phyloP scores from a whole-genome alignment of 345 rosid genomes.

The Firmiana major region DNA sequence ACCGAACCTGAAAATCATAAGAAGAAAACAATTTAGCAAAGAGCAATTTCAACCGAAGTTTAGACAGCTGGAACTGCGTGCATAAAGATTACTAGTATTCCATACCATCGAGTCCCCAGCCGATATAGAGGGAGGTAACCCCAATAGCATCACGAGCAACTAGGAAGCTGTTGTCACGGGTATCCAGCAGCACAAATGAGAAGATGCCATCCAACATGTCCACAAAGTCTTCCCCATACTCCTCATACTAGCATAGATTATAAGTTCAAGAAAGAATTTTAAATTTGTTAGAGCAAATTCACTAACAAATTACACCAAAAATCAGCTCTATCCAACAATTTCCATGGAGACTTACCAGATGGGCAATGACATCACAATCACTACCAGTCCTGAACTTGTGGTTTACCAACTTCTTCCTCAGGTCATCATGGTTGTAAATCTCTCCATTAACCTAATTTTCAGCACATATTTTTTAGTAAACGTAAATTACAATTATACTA shows the following conservation, averaged over 20 bases:
- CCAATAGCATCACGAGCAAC: conserved; percentile 94
- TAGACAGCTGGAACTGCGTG: not conserved
- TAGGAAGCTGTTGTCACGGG: conserved; percentile 73
- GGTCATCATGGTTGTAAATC: conserved; percentile 86
- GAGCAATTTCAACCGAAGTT: not conserved
- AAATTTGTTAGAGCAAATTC: not conserved
- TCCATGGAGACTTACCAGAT: conserved; percentile 62
- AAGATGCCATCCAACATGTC: conserved; percentile 94
- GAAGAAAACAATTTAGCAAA: not conserved
- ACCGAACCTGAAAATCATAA: conserved; percentile 50
- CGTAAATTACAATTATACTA: not conserved
- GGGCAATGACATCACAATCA: conserved; percentile 94
- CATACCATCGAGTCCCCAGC: conserved; percentile 90
- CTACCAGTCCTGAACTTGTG: conserved; percentile 88
- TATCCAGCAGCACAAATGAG: conserved; percentile 86
- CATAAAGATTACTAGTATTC: not conserved
- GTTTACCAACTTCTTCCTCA: conserved; percentile 56
- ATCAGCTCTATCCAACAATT: not conserved
- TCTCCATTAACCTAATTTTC: conserved; percentile 79
- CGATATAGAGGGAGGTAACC: conserved; percentile 85
- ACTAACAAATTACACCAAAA: not conserved
- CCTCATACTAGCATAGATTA: conserved; percentile 56
- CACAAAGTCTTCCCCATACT: conserved; percentile 74
- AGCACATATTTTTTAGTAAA: not conserved
- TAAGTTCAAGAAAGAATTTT: not conserved